Base-by-base conservation (phyloP, 805 yeast species). In the Starmera amethionina region DNA sequence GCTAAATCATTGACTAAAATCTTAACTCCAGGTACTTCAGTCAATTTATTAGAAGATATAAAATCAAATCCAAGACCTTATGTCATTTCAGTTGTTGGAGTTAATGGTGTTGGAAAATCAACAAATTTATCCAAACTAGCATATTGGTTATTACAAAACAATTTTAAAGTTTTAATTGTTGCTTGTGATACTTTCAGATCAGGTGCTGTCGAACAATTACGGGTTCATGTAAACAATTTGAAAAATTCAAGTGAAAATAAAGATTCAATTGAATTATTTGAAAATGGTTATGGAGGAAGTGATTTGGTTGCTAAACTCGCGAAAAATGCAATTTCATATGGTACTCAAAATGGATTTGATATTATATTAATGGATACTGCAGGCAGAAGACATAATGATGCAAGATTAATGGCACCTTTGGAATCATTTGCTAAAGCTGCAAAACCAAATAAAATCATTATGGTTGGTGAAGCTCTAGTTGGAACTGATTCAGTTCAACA, bases 111-210 rank as follows among this genome's bases (percentile, higher is more conserved):
- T 33, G 98, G 98, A 12, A 90, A 90, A 60, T 90, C 97, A 0
- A 90, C 98, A 2, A 93, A 90, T 55, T 67, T 90, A 45, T 93
- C 97, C 22, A 90, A 90, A 60, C 65, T 90, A 39, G 97, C 96
- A 2, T 90, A 85, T 59, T 90, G 98, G 98, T 70, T 90, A 39
- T 64, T 90, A 42, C 97, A 93, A 55, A 90, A 93, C 60, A 79
- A 90, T 55, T 71, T 85, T 58, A 77, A 75, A 48, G 95, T 90
- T 1, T 68, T 90, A 39, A 83, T 90, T 51, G 94, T 95, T 18
- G 98, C 98, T 0, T 90, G 97, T 64, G 98, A 90, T 64, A 93
- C 98, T 1, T 90, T 90, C 65, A 74, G 98, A 62, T 86, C 96
- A 1, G 98, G 98, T 39, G 98, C 98, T 1, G 97, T 90, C n/a